Conservation (phyloP, 179 eudicot species). For the Actinidia arguta region DNA sequence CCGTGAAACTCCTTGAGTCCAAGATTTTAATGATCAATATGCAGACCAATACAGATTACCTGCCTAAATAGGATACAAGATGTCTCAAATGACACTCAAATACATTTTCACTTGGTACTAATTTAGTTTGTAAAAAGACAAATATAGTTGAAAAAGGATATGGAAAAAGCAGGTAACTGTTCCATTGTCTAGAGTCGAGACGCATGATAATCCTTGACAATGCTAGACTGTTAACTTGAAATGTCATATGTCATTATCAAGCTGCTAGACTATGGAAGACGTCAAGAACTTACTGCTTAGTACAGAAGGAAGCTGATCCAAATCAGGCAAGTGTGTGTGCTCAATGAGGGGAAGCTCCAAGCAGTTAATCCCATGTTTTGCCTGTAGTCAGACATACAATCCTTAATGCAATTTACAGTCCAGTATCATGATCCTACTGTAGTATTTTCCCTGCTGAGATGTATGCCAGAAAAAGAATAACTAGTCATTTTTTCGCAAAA, state of each 20-base stretch:
- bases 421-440: not conserved
- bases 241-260: not conserved
- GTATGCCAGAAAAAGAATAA: not conserved
- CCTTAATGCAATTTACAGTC: not conserved
- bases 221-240: not conserved
- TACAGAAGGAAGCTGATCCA: conserved; percentile 58
- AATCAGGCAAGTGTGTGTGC: conserved; percentile 77
- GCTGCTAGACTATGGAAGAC: conserved; percentile 15
- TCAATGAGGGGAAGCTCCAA: conserved; percentile 95
- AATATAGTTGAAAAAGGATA: not conserved
- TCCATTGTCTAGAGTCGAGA: not conserved
- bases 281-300: conserved; percentile 52
- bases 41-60: not conserved
- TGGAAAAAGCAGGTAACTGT: not conserved
- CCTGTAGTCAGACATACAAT: conserved; percentile 43
- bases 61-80: not conserved
- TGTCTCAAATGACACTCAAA: conserved; percentile 3
- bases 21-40: not conserved
- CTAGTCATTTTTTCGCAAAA: not conserved
- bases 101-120: not conserved
- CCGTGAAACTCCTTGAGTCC: not conserved
- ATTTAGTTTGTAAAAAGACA: not conserved
- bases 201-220: not conserved
- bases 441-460: not conserved
- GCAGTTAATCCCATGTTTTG: conserved; percentile 63